Base-by-base conservation (phyloP, 2,329 filamentous ascomycete species). In the Aaosphaeria pasadenensis region DNA sequence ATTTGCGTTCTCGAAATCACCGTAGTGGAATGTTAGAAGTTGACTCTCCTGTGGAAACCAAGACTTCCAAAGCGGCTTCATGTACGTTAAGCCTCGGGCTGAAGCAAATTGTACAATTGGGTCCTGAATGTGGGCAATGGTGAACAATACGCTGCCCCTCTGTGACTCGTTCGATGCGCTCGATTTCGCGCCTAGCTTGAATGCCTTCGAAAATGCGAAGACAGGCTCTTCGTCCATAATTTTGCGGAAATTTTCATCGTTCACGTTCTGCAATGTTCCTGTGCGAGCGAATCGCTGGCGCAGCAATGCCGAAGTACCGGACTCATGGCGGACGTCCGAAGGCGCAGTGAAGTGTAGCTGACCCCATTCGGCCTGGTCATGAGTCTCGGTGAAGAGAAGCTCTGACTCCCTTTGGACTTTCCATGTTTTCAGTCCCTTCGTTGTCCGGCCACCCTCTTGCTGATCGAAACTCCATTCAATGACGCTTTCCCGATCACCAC, bases 281-380 rank as follows among this genome's bases (percentile, higher is more conserved):
- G 79, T 84, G 49, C 78, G 76, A 1, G 89, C 82, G 68, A 95
- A 95, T 1, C 78, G 76, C 53, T 83, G 82, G 45, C 89, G 82
- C 24, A 94, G 73, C 6, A 77, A 52, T 2, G 76, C 78, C 5
- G 89, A 87, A 17, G 83, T 84, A 30, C 88, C 89, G 53, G 81
- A 82, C 70, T 92, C 84, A 63, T 91, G 85, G 29, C 80, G 75
- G 13, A 81, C 82, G 62, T 86, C 79, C 39, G 77, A 73, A 24
- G 89, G 88, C 1, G 78, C 89, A 24, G 86, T 86, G 64, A 95
- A 89, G 68, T 89, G 82, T 48, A 95, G 69, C 30, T 84, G 86
- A 4, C 90, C 90, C 90, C 90, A 95, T 79, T 95, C 89, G 1
- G 87, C 81, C 39, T 86, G 85, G 59, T 95, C 90, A 39, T 72